Evolutionary conservation across 257 asterid species (phyloP).

Genomic region (Rauvolfia tetraphylla): DNA sequence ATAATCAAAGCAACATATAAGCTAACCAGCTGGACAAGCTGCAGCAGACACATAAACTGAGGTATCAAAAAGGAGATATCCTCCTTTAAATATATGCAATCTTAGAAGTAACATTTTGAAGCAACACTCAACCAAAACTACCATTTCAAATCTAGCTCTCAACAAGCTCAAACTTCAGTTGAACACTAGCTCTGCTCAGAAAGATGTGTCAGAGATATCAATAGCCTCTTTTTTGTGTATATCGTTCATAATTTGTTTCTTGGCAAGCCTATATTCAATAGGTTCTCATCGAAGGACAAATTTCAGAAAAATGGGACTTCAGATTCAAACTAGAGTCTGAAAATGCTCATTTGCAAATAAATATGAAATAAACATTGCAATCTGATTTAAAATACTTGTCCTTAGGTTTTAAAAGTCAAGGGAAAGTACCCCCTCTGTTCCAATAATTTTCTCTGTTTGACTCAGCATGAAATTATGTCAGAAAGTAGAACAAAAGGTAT

Average conservation of each 20-base stretch:
- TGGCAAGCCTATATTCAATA: too few species aligned
- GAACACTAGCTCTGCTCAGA: neutral
- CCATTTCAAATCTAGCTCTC: neutral
- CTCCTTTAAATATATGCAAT: neutral
- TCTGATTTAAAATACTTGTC: neutral
- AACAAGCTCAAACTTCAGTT: neutral
- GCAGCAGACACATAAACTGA: neutral
- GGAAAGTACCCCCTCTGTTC: neutral
- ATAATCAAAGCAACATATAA: neutral
- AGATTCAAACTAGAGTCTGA: neutral
- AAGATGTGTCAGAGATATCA: neutral
- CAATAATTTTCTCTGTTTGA: neutral
- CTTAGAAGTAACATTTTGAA: neutral
- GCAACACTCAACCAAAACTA: neutral
- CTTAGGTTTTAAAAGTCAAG: neutral
- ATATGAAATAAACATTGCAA: neutral
- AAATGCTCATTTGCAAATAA: neutral
- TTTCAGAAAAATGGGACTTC: neutral
- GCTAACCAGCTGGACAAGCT: neutral
- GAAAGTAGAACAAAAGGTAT: neutral
- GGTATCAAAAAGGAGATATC: neutral
- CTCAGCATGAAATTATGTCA: neutral
- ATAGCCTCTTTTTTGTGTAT: neutral
- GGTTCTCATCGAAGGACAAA: neutral
- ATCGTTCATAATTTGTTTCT: neutral